Evolutionary conservation across 768 basidiomycete genomes (phyloP).

Genomic region (Kwoniella pini): DNA sequence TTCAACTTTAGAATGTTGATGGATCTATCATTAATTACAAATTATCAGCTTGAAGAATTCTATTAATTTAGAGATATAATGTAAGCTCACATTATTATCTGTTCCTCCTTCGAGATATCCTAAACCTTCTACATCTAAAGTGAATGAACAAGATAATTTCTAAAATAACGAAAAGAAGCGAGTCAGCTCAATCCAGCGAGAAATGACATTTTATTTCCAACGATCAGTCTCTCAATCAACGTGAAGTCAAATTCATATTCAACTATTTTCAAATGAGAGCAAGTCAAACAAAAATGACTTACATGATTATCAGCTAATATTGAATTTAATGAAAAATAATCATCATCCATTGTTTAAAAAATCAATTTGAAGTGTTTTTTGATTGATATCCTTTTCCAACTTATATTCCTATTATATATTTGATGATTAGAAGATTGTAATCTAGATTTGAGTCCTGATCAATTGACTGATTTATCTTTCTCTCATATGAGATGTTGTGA

Average conservation of each 20-base stretch:
- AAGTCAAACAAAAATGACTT: slow-evolving; percentile 14
- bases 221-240: too few relatives aligned
- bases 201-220: too few relatives aligned
- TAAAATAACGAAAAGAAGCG: slow-evolving; percentile 45
- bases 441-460: too few relatives aligned
- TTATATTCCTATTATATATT: too few relatives aligned
- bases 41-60: not conserved
- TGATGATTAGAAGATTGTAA: too few relatives aligned
- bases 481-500: too few relatives aligned
- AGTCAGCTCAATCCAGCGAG: too few relatives aligned
- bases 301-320: slow-evolving; percentile 92
- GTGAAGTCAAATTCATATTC: too few relatives aligned
- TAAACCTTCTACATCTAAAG: slow-evolving; percentile 76
- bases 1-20: slow-evolving; percentile 71
- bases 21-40: slow-evolving; percentile 62
- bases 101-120: slow-evolving; percentile 86
- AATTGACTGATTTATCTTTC: too few relatives aligned
- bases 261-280: too few relatives aligned
- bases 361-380: too few relatives aligned
- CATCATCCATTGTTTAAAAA: slow-evolving; percentile 72
- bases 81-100: slow-evolving; percentile 70
- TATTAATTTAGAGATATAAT: not conserved
- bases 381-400: too few relatives aligned
- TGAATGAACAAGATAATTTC: slow-evolving; percentile 95
- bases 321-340: slow-evolving; percentile 88